Percentiles rank a stretch among this genome's conserved stretches.
Evolutionary conservation across 2,329 filamentous ascomycete species (phyloP).

Genomic region (Phialophora chinensis): DNA sequence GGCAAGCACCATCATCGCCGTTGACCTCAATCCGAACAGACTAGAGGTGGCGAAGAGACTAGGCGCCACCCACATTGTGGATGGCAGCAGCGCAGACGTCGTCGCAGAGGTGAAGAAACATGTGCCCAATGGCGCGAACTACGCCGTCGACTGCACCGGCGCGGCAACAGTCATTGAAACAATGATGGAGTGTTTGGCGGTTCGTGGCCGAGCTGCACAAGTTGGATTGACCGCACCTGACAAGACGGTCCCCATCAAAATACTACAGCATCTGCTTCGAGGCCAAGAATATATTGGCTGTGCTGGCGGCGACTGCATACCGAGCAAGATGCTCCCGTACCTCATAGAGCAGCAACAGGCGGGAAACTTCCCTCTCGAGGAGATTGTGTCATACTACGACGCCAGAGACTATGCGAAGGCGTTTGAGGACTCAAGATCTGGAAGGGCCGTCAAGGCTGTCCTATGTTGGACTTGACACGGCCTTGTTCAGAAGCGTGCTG

Average conservation of each 20-base stretch:
- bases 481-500: not conserved
- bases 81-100: constrained; percentile 47
- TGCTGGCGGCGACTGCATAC: constrained; percentile 36
- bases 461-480: constrained; percentile 9
- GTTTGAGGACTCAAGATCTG: constrained; percentile 15
- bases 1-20: constrained; percentile 43
- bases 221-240: constrained; percentile 35
- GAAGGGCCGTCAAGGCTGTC: constrained; percentile 21
- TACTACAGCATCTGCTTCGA: constrained; percentile 36
- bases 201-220: constrained; percentile 34
- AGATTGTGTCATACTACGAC: constrained; percentile 50
- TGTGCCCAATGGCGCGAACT: constrained; percentile 42
- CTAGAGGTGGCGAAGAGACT: constrained; percentile 55
- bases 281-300: constrained; percentile 39
- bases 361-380: constrained; percentile 54
- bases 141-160: constrained; percentile 39
- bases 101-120: constrained; percentile 49
- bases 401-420: constrained; percentile 50
- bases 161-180: constrained; percentile 27
- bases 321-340: constrained; percentile 49
- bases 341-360: constrained; percentile 55
- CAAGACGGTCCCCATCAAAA: constrained; percentile 26
- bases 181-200: constrained; percentile 37
- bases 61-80: constrained; percentile 55
- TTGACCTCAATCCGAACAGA: constrained; percentile 47